These are phyloP conservation scores for Endocarpon pusillum DNA, from an alignment of 495 filamentous ascomycete species.

Conservation along the genomic window DNA sequence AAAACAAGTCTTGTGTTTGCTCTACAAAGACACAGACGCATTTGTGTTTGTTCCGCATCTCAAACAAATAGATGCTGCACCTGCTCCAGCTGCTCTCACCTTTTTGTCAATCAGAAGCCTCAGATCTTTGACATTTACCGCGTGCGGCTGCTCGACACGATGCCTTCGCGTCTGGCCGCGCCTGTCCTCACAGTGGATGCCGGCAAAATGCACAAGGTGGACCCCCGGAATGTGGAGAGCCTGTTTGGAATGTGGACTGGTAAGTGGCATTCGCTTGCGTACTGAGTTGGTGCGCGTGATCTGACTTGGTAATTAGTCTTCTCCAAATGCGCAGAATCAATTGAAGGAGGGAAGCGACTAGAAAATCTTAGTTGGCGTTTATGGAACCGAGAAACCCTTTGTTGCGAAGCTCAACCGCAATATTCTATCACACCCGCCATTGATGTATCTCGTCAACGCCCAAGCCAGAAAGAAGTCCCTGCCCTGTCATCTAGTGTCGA, in stretches of 20 bases:
- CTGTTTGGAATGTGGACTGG: conserved; percentile 97
- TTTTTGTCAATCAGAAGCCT: too few species aligned
- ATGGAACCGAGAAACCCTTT: conserved; percentile 93
- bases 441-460: conserved; percentile 23
- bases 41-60: too few species aligned
- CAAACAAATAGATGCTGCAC: too few species aligned
- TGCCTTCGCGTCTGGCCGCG: conserved; percentile 46
- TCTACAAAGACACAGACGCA: too few species aligned
- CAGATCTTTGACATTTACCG: too few species aligned
- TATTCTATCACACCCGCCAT: conserved; percentile 27
- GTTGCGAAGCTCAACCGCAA: conserved; percentile 60
- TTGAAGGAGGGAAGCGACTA: conserved; percentile 80
- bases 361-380: conserved; percentile 94
- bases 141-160: conserved; percentile 16
- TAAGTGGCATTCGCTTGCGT: conserved; percentile 29
- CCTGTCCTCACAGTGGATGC: conserved; percentile 71
- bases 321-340: conserved; percentile 82
- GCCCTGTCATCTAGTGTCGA: conserved; percentile 85
- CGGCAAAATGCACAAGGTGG: conserved; percentile 79
- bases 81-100: too few species aligned
- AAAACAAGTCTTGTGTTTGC: too few species aligned
- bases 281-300: background rate
- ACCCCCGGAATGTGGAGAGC: conserved; percentile 80
- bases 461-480: conserved; percentile 44
- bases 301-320: conserved; percentile 49